Base-by-base conservation (phyloP, 129 eudicot species). In the Flaveria ramosissima region DNA sequence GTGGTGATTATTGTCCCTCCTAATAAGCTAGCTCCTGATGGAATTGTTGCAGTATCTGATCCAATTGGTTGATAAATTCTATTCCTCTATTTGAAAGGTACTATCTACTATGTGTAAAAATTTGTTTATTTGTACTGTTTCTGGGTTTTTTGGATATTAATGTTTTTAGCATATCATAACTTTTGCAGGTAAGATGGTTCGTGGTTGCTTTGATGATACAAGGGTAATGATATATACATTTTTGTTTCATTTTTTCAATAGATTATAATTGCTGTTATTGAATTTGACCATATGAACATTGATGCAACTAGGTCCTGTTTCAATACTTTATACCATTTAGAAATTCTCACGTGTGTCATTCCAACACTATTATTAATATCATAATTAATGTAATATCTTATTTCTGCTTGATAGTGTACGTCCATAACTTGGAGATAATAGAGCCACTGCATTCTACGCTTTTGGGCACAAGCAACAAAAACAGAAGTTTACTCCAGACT, bases 181-280 rank as follows among this genome's bases (percentile, higher is more conserved):
- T n/a, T n/a, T n/a, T n/a, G n/a, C n/a, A n/a, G n/a, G n/a, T n/a
- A n/a, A n/a, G n/a, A 86, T 89, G 96, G 79, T 86, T 68, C 96
- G 99, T 68, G 91, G 94, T 70, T 91, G 92, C 87, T 95, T 95
- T 80, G 99, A 95, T 83, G 99, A 95, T 74, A 95, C 99, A 51
- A 89, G 79, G 92, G 98, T 90, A 85, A 46, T 59, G 27, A 71
- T 70, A 43, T 17, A 14, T 62, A 48, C 62, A 32, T 17, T 27
- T n/a, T 27, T 56, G n/a, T 72, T 36, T 64, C 69, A 63, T n/a
- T 21, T 81, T 26, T 20, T 11, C 51, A 19, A 16, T 42, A 21
- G 65, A 26, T 71, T 15, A 14, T 36, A 24, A 62, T 4, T 52
- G 74, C 75, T 77, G 50, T 48, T 64, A 32, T n/a, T n/a, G 59